Conservation (phyloP, 257 asterid genomes). For the Ballota nigra region DNA sequence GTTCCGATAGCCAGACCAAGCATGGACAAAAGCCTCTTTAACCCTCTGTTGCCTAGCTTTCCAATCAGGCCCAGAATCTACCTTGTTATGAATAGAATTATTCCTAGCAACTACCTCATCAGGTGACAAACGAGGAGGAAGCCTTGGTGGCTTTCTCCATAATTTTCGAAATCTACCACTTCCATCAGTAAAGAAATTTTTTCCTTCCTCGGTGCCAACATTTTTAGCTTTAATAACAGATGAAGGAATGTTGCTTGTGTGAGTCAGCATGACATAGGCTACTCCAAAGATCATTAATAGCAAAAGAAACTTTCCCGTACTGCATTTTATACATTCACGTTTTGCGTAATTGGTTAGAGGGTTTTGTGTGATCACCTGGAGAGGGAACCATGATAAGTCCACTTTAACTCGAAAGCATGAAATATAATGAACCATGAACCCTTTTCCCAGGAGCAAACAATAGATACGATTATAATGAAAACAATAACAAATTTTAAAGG, state of each 20-base stretch:
- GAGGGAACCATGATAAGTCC: conserved; percentile 21
- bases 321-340: conserved; percentile 59
- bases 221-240: conserved; percentile 35
- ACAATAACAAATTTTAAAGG: background rate
- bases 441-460: background rate
- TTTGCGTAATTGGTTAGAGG: conserved; percentile 42
- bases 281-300: conserved; percentile 72
- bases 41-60: conserved; percentile 64
- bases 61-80: conserved; percentile 54
- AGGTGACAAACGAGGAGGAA: conserved; percentile 84
- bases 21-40: conserved; percentile 86
- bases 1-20: conserved; percentile 83
- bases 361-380: conserved; percentile 71
- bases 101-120: conserved; percentile 67
- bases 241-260: conserved; percentile 35
- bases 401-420: conserved; percentile 13
- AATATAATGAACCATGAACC: background rate
- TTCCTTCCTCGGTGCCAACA: conserved; percentile 47
- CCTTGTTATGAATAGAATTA: conserved; percentile 35
- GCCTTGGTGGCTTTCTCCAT: conserved; percentile 84
- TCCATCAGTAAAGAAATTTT: conserved; percentile 39
- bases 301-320: conserved; percentile 78
- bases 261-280: conserved; percentile 59
- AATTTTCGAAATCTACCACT: conserved; percentile 51
- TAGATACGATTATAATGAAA: background rate